Percentiles rank a stretch among this genome's conserved stretches.
Conservation (phyloP, 2,329 filamentous ascomycete species). For the Balansia obtecta region DNA sequence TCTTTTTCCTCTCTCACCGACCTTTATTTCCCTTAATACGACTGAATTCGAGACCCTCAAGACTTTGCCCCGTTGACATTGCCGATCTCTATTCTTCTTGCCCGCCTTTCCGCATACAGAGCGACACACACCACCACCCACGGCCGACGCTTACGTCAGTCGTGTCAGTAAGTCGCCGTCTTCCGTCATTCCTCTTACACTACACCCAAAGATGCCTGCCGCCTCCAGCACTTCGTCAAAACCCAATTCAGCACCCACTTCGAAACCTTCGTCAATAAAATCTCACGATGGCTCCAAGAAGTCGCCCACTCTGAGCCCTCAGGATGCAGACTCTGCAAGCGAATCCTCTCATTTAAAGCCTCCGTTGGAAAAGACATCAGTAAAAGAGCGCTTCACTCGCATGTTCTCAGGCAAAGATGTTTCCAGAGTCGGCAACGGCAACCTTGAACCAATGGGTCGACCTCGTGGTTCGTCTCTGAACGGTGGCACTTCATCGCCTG, state of each 20-base stretch:
- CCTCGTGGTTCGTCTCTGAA: slow-evolving; percentile 23
- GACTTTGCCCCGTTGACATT: too few relatives aligned
- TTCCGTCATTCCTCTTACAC: neutral
- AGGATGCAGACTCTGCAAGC: slow-evolving; percentile 22
- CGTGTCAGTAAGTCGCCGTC: neutral
- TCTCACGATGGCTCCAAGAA: slow-evolving; percentile 31
- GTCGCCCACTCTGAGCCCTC: slow-evolving; percentile 27
- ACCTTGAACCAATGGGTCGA: slow-evolving; percentile 21
- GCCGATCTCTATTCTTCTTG: neutral
- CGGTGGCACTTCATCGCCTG: slow-evolving; percentile 22
- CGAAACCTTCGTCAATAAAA: slow-evolving; percentile 7
- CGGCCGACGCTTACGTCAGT: slow-evolving; percentile 1
- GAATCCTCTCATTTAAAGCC: slow-evolving; percentile 18
- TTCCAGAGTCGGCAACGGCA: slow-evolving; percentile 20
- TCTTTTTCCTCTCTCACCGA: neutral
- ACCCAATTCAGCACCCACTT: slow-evolving; percentile 6
- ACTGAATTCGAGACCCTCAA: too few relatives aligned
- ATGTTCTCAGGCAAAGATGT: slow-evolving; percentile 52
- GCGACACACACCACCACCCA: neutral
- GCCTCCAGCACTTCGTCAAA: slow-evolving; percentile 4
- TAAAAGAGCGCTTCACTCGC: slow-evolving; percentile 52
- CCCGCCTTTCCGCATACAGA: neutral
- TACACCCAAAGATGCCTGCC: slow-evolving; percentile 3
- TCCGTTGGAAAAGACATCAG: slow-evolving; percentile 41
- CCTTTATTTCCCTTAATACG: neutral